These are phyloP conservation scores for Pythium oligandrum DNA, from an alignment of 352 stramenopile genomes.

Conservation along the genomic window DNA sequence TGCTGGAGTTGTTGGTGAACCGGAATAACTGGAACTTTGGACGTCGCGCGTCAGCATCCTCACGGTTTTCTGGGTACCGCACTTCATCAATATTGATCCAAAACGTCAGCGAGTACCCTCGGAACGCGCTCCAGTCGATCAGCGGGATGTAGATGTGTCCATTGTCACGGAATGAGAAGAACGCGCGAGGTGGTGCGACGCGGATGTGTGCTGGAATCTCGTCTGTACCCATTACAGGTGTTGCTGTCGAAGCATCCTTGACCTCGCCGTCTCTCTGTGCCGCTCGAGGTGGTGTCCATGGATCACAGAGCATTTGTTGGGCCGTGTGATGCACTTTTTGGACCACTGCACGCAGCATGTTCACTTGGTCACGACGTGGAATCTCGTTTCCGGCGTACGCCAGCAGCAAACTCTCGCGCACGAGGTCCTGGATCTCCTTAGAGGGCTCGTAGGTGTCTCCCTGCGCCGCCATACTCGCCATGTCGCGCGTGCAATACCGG, in stretches of 20 bases:
- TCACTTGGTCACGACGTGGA: neutral
- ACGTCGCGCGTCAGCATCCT: neutral
- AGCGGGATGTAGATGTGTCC: conserved; percentile 70
- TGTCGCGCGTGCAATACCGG: too few relatives aligned
- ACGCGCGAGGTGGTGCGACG: conserved; percentile 49
- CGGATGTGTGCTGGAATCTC: neutral
- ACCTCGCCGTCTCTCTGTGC: too few relatives aligned
- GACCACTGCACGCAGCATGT: neutral
- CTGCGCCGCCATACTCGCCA: too few relatives aligned
- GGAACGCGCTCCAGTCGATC: conserved; percentile 75
- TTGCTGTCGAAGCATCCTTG: too few relatives aligned
- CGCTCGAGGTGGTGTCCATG: neutral
- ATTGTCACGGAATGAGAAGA: conserved; percentile 60
- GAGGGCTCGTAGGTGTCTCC: too few relatives aligned
- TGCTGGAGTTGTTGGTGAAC: conserved; percentile 65
- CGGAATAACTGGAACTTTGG: conserved; percentile 58
- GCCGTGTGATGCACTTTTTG: neutral
- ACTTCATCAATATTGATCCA: conserved; percentile 49
- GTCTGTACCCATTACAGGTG: too few relatives aligned
- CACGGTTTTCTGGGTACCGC: neutral
- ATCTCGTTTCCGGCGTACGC: neutral
- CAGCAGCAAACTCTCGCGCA: neutral
- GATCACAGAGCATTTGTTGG: neutral
- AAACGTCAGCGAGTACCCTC: conserved; percentile 70
- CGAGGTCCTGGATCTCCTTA: neutral